Evolutionary conservation across 306 rosid species (phyloP).

Genomic region (Hippophae rhamnoides): DNA sequence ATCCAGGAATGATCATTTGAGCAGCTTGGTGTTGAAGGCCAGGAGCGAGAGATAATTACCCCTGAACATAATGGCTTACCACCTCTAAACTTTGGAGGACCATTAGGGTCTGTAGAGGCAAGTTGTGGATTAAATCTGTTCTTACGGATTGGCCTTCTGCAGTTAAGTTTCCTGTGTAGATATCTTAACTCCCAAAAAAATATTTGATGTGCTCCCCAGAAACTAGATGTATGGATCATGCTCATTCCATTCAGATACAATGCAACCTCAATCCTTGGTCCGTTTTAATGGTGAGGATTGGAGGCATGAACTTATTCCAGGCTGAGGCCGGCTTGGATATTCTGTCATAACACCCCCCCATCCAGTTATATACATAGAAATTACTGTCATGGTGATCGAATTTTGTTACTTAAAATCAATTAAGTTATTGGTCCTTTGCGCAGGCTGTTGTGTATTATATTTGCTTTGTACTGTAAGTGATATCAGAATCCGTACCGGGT

Average conservation of each 20-base stretch:
- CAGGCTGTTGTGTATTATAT: too few species aligned
- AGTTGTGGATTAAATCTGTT: constrained; percentile 28
- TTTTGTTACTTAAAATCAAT: background rate
- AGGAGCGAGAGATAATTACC: background rate
- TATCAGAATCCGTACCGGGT: too few species aligned
- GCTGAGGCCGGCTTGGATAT: constrained; percentile 41
- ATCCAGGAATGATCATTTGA: too few species aligned
- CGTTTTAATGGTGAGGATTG: constrained; percentile 46
- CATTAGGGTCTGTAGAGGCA: constrained; percentile 27
- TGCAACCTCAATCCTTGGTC: constrained; percentile 33
- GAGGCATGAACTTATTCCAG: constrained; percentile 50
- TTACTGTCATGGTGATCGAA: background rate
- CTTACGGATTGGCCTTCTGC: constrained; percentile 36
- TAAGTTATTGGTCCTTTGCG: too few species aligned
- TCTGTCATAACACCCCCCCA: constrained; percentile 22
- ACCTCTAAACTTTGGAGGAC: constrained; percentile 14
- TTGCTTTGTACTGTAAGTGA: too few species aligned
- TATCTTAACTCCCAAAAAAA: constrained; percentile 45
- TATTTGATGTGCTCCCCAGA: constrained; percentile 50
- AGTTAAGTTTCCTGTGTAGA: constrained; percentile 75
- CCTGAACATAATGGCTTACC: background rate
- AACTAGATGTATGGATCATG: constrained; percentile 9
- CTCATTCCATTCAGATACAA: constrained; percentile 32
- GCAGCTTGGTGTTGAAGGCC: background rate
- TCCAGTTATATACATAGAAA: constrained; percentile 47